Conservation (phyloP, 257 asterid species). For the Nicotiana paniculata region DNA sequence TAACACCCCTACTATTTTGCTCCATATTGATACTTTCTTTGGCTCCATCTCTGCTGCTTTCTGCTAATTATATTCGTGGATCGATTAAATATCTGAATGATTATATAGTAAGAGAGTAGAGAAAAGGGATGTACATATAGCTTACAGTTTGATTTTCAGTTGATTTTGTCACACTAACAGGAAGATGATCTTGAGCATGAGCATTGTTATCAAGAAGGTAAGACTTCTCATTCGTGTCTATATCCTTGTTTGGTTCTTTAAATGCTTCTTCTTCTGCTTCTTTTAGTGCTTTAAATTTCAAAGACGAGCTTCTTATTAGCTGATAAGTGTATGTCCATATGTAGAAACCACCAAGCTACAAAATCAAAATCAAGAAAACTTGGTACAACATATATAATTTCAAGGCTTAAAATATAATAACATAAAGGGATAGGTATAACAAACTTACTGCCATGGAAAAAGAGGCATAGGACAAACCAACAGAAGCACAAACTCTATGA, state of each 20-base stretch:
- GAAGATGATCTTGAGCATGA: slow-evolving; percentile 17
- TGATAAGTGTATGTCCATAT: slow-evolving; percentile 62
- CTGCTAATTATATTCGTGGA: background rate
- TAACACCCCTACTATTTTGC: slow-evolving; percentile 16
- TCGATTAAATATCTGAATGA: background rate
- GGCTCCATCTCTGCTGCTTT: slow-evolving; percentile 14
- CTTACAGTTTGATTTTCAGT: background rate
- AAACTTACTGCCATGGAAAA: slow-evolving; percentile 62
- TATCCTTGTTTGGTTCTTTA: slow-evolving; percentile 46
- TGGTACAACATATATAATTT: background rate
- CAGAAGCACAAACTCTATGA: slow-evolving; percentile 27
- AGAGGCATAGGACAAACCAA: slow-evolving; percentile 53
- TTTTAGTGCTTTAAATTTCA: slow-evolving; percentile 21
- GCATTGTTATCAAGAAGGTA: slow-evolving; percentile 35
- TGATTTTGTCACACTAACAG: slow-evolving; percentile 2
- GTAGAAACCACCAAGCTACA: slow-evolving; percentile 68
- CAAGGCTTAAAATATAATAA: background rate
- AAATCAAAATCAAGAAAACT: background rate
- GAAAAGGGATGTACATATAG: background rate
- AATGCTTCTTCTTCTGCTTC: slow-evolving; percentile 18
- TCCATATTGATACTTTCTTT: slow-evolving; percentile 21
- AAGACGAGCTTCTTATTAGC: slow-evolving; percentile 42
- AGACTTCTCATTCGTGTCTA: slow-evolving; percentile 44
- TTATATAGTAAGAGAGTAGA: background rate
- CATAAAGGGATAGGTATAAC: background rate